A percentile compares a stretch with the other conserved stretches of the same genome.
Conservation (phyloP, 352 stramenopile genomes). For the Globisporangium paroecandrum region DNA sequence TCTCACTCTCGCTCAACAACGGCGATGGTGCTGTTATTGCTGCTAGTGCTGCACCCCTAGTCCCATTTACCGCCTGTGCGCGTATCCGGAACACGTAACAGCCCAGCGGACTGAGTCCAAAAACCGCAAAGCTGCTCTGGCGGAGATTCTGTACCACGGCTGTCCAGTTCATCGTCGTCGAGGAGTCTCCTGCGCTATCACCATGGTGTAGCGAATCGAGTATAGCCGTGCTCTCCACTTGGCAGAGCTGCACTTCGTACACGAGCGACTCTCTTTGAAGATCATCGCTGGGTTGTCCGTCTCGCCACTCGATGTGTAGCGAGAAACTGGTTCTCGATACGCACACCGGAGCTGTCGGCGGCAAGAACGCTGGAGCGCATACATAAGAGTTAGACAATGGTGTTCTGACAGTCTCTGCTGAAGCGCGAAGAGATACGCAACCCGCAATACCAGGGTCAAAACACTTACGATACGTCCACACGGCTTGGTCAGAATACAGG, state of each 20-base stretch:
- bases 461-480: constrained; percentile 28
- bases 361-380: constrained; percentile 21
- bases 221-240: constrained; percentile 8
- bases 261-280: constrained; percentile 1
- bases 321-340: constrained; percentile 23
- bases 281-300: not conserved
- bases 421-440: not conserved
- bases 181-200: not conserved
- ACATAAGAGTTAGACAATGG: not conserved
- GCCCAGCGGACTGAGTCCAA: constrained; percentile 18
- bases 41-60: not conserved
- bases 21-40: not conserved
- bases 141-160: constrained; percentile 9
- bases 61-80: not conserved
- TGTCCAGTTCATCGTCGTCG: constrained; percentile 13
- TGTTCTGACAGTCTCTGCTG: not conserved
- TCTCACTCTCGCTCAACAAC: not conserved
- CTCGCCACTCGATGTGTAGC: constrained; percentile 21
- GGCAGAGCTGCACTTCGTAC: constrained; percentile 27
- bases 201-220: not conserved
- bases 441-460: not conserved
- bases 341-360: constrained; percentile 20
- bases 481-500: not conserved
- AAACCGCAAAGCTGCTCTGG: constrained; percentile 8
- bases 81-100: constrained; percentile 29